Evolutionary conservation across 305 asterid genomes (phyloP).

Genomic region (Fraxinus xanthoxyloides): DNA sequence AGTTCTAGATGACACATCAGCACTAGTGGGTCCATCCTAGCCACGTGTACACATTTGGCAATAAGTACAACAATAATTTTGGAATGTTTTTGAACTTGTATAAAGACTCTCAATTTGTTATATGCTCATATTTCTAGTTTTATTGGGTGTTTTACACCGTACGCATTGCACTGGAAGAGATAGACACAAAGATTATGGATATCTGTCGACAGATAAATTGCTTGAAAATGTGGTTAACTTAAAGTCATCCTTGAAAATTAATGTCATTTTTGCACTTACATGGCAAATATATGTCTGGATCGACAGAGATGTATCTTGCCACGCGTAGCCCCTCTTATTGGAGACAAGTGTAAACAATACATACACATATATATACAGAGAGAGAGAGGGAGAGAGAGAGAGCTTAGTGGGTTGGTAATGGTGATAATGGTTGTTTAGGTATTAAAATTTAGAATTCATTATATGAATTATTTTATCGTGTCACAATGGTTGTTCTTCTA

Average conservation of each 20-base stretch:
- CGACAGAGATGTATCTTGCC: background rate
- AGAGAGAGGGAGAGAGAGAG: background rate
- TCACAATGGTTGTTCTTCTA: background rate
- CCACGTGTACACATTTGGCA: background rate
- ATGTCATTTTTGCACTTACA: slow-evolving; percentile 27
- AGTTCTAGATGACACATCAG: background rate
- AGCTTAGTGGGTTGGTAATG: background rate
- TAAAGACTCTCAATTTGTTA: background rate
- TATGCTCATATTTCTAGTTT: background rate
- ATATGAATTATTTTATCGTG: slow-evolving; percentile 43
- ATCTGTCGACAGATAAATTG: slow-evolving; percentile 46
- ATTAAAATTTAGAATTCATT: background rate
- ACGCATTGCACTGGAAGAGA: slow-evolving; percentile 5
- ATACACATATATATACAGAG: background rate
- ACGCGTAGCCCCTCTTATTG: slow-evolving; percentile 19
- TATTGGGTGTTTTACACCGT: background rate
- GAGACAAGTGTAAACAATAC: background rate
- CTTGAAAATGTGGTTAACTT: slow-evolving; percentile 55
- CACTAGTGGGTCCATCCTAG: background rate
- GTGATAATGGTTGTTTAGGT: slow-evolving; percentile 36
- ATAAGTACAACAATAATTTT: background rate
- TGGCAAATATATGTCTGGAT: background rate
- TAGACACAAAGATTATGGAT: background rate
- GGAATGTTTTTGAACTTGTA: background rate
- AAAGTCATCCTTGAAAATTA: slow-evolving; percentile 36